These are phyloP conservation scores for Cercospora janseana DNA, from an alignment of 2,329 filamentous ascomycete species.

Conservation along the genomic window DNA sequence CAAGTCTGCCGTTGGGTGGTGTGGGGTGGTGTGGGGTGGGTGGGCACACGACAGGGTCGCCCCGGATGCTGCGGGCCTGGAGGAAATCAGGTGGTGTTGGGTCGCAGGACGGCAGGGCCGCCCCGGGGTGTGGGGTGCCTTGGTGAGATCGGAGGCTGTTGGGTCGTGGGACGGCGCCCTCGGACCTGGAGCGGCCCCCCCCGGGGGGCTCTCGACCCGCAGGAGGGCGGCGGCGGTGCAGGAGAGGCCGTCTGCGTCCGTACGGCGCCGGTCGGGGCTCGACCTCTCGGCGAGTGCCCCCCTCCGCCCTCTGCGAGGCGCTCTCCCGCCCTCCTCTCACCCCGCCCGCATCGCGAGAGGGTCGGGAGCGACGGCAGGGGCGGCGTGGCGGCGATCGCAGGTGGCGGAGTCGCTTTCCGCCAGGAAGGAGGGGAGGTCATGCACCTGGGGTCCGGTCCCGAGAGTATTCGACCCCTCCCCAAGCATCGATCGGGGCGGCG, in stretches of 20 bases:
- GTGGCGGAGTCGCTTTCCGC: background rate
- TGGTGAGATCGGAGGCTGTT: background rate
- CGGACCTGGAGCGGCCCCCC: background rate
- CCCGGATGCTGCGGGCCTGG: background rate
- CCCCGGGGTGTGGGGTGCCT: background rate
- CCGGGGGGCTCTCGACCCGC: too few species aligned
- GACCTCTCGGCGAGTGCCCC: too few species aligned
- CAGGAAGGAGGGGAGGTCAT: background rate
- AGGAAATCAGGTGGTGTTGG: background rate
- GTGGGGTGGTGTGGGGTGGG: background rate
- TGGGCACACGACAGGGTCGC: background rate
- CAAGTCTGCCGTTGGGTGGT: background rate
- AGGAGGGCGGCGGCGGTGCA: too few species aligned
- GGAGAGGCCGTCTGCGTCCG: too few species aligned
- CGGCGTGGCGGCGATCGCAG: background rate
- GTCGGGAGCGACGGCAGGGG: background rate
- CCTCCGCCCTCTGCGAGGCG: too few species aligned
- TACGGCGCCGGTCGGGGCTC: too few species aligned
- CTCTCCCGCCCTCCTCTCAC: too few species aligned
- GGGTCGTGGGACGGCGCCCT: background rate
- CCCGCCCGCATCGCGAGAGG: background rate
- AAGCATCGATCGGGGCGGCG: constrained; percentile 1
- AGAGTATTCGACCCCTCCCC: background rate
- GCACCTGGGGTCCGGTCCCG: background rate
- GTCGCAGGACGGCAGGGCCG: constrained; percentile 3